phyloP scores from a whole-genome alignment of 371 early-diverging fungal species.

The Nosema muscidifuracis region DNA sequence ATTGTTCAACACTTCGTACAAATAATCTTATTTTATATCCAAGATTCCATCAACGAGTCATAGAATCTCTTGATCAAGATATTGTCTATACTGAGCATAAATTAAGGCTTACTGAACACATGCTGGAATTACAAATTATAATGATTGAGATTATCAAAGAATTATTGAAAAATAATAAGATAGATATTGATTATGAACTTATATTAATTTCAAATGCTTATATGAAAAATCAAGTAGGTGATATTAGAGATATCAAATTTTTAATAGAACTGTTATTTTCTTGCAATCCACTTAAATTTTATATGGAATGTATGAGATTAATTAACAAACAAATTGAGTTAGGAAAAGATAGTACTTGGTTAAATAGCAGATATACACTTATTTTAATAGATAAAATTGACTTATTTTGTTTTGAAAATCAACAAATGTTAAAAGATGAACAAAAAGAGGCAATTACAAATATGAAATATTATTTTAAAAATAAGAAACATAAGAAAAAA shows the following conservation, averaged over 20 bases:
- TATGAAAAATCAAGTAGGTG: constrained; percentile 2
- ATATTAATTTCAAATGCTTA: constrained; percentile 8
- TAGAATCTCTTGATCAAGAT: constrained; percentile 34
- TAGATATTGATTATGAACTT: constrained; percentile 6
- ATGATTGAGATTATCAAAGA: constrained; percentile 41
- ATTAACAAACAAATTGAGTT: constrained; percentile 36
- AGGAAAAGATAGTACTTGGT: constrained; percentile 40
- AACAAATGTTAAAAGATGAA: background rate
- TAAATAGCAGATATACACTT: constrained; percentile 12
- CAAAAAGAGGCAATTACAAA: background rate
- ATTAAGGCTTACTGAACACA: constrained; percentile 18
- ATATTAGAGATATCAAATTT: constrained; percentile 30
- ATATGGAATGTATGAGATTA: constrained; percentile 21
- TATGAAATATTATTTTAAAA: background rate
- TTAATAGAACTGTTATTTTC: constrained; percentile 38
- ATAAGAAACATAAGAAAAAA: background rate
- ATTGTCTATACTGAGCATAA: constrained; percentile 23
- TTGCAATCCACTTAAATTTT: background rate
- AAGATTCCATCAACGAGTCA: constrained; percentile 45
- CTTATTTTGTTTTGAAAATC: constrained; percentile 12
- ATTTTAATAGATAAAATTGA: constrained; percentile 27
- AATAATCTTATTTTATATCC: constrained; percentile 49
- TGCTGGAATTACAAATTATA: constrained; percentile 34
- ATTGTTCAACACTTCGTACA: constrained; percentile 19
- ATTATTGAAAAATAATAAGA: constrained; percentile 6